These are phyloP conservation scores for Dendrothele bispora DNA, from an alignment of 768 basidiomycete species.

Conservation along the genomic window DNA sequence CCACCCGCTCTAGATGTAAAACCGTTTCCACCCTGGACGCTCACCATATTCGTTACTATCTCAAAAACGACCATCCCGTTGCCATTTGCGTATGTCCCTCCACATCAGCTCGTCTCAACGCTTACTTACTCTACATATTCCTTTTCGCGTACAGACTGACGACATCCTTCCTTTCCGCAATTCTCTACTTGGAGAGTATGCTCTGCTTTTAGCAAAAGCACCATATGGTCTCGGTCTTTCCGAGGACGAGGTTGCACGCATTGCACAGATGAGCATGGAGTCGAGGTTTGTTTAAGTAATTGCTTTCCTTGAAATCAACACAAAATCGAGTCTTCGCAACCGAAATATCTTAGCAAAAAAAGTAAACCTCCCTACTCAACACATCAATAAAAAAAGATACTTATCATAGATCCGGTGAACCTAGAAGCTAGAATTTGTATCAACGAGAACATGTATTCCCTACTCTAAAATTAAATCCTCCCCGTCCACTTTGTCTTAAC, in stretches of 20 bases:
- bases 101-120: neutral
- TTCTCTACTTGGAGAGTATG: slow-evolving; percentile 75
- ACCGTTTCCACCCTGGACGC: slow-evolving; percentile 63
- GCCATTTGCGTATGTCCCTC: slow-evolving; percentile 66
- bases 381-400: too few species aligned
- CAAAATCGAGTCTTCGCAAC: too few species aligned
- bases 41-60: slow-evolving; percentile 73
- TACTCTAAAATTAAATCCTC: too few species aligned
- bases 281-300: too few species aligned
- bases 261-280: slow-evolving; percentile 67
- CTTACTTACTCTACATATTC: neutral
- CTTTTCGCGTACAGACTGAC: slow-evolving; percentile 59
- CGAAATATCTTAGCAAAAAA: too few species aligned
- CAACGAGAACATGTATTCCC: too few species aligned
- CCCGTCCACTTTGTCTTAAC: too few species aligned
- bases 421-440: too few species aligned
- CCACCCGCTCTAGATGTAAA: slow-evolving; percentile 67
- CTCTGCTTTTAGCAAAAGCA: slow-evolving; percentile 69
- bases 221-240: slow-evolving; percentile 72
- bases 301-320: too few species aligned
- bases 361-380: too few species aligned
- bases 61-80: slow-evolving; percentile 64
- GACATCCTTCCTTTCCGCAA: slow-evolving; percentile 80
- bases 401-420: too few species aligned
- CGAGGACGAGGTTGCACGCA: slow-evolving; percentile 50